Conservation (phyloP, 495 filamentous ascomycete genomes). For the Poronia punctata region DNA sequence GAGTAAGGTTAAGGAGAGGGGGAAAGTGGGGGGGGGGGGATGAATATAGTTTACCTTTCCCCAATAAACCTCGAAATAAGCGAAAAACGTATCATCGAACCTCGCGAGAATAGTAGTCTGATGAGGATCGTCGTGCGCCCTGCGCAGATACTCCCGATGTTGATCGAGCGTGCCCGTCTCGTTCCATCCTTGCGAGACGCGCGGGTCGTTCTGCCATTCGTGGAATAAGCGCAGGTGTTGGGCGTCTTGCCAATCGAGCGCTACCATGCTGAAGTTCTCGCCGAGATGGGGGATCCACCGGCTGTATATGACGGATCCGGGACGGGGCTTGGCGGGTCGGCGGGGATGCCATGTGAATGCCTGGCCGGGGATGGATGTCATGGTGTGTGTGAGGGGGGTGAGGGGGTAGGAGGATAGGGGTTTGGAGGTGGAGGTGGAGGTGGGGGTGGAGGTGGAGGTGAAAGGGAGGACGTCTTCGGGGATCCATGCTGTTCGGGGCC, state of each 20-base stretch:
- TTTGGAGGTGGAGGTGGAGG: constrained; percentile 33
- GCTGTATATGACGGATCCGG: constrained; percentile 57
- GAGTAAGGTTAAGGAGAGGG: too few species aligned
- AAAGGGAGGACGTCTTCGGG: constrained; percentile 30
- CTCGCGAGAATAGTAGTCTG: constrained; percentile 54
- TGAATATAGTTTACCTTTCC: constrained; percentile 44
- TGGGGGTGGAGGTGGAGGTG: too few species aligned
- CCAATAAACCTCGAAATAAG: constrained; percentile 69
- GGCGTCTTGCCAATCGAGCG: constrained; percentile 47
- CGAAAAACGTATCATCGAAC: constrained; percentile 55
- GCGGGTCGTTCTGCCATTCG: constrained; percentile 63
- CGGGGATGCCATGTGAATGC: constrained; percentile 48
- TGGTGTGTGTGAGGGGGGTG: constrained; percentile 47
- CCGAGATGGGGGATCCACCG: constrained; percentile 60
- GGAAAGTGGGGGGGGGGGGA: background rate
- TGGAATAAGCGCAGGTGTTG: constrained; percentile 57
- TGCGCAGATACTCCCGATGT: constrained; percentile 54
- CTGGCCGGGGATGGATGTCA: constrained; percentile 35
- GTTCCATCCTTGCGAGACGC: constrained; percentile 63
- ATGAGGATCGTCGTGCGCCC: constrained; percentile 55
- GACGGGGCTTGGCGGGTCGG: constrained; percentile 52
- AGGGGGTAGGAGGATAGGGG: constrained; percentile 45
- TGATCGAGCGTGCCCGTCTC: constrained; percentile 57
- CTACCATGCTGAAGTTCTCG: constrained; percentile 60
- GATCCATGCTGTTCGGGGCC: constrained; percentile 55